Percentiles rank a stretch among this genome's conserved stretches.
These are phyloP conservation scores for Penicillium sclerotigenum DNA, from an alignment of 2,329 filamentous ascomycete species.

Conservation along the genomic window DNA sequence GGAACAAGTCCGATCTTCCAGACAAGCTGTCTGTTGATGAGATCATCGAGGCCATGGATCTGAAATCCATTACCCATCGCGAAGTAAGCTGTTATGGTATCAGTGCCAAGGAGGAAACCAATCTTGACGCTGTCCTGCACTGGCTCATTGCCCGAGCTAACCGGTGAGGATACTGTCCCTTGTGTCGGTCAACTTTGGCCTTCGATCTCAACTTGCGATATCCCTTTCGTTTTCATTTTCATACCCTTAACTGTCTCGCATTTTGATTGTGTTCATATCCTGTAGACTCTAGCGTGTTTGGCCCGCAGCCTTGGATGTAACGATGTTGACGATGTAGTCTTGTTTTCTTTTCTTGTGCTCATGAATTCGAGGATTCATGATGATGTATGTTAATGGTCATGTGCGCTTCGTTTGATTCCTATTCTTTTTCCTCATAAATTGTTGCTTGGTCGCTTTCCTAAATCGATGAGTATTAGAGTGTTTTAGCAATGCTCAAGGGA, in stretches of 20 bases:
- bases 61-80: conserved; percentile 83
- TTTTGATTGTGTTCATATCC: conserved; percentile 18
- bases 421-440: conserved; percentile 3
- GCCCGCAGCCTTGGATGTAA: conserved; percentile 45
- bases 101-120: conserved; percentile 97
- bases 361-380: background rate
- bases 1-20: conserved; percentile 96
- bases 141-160: conserved; percentile 91
- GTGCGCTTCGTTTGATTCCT: conserved; percentile 3
- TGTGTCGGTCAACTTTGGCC: background rate
- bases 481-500: background rate
- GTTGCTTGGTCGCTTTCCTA: background rate
- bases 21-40: conserved; percentile 90
- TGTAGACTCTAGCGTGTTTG: conserved; percentile 28
- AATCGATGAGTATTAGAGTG: background rate
- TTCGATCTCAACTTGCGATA: conserved; percentile 3
- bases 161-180: conserved; percentile 51
- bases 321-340: conserved; percentile 49
- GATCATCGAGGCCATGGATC: conserved; percentile 85
- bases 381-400: conserved; percentile 8
- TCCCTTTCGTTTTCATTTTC: conserved; percentile 8
- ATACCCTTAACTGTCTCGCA: conserved; percentile 10
- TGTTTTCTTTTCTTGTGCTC: background rate
- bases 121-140: conserved; percentile 92
- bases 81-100: conserved; percentile 99